These are phyloP conservation scores for Aspergillus sergii DNA, from an alignment of 2,329 filamentous ascomycete species.

Conservation along the genomic window DNA sequence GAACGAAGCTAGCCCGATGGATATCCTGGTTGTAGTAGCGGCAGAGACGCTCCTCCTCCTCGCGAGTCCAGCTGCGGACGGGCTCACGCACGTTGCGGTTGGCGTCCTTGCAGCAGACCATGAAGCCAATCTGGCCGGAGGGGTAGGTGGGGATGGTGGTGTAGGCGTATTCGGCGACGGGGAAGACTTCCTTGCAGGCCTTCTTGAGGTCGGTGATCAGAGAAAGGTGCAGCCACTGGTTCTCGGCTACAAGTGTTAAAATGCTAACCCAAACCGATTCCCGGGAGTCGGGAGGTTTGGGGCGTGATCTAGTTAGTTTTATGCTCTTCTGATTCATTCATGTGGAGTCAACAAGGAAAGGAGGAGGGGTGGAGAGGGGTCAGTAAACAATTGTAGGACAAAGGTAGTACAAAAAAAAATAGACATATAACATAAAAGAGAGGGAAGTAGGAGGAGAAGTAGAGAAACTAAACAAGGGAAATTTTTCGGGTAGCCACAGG, in stretches of 20 bases:
- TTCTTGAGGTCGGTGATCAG: constrained; percentile 96
- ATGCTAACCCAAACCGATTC: constrained; percentile 36
- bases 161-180: constrained; percentile 96
- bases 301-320: constrained; percentile 29
- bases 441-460: constrained; percentile 9
- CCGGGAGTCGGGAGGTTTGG: constrained; percentile 34
- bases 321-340: constrained; percentile 5
- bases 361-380: constrained; percentile 12
- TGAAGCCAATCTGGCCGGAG: constrained; percentile 98
- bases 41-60: constrained; percentile 92
- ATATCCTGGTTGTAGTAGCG: constrained; percentile 97
- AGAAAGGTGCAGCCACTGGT: constrained; percentile 96
- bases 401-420: constrained; percentile 8
- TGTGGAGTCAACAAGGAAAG: background rate
- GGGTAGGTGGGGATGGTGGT: constrained; percentile 98
- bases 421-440: background rate
- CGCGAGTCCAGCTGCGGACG: constrained; percentile 74
- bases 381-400: background rate
- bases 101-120: constrained; percentile 98
- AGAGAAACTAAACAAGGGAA: constrained; percentile 33
- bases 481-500: constrained; percentile 53
- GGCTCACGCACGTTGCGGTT: constrained; percentile 82
- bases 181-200: constrained; percentile 95
- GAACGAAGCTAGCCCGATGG: constrained; percentile 89
- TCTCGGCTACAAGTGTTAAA: constrained; percentile 70